Evolutionary conservation across 73 alveolate genomes (phyloP), one percentile per base, ranked within the genome.

Genomic region (Paramecium sexaurelia): DNA sequence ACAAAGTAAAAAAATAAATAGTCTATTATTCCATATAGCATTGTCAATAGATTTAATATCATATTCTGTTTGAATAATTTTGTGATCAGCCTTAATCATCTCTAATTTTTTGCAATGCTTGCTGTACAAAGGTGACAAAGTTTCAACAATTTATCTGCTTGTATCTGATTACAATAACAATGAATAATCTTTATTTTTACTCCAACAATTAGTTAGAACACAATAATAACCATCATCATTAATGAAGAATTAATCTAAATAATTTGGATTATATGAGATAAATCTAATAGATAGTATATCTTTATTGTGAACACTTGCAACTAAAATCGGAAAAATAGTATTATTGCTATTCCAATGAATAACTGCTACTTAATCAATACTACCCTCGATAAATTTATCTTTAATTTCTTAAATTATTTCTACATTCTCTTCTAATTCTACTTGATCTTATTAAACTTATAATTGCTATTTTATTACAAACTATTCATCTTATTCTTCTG

Each of bases 351-450:
- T 56, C 51, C 41, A 67, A 87, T 39, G 91, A 8, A 56, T 29
- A 6, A 27, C 6, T 3, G 75, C 7, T 6, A 86, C 66, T 36
- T 61, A 66, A 61, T 55, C 19, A 1, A 86, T 57, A n/a, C 7
- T 19, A 45, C 75, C 75, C n/a, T 86, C 32, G 5, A 19, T 55
- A 35, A 71, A 35, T 26, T 27, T 67, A 68, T 93, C 29, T 35
- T 26, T 86, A 47, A 39, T 29, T 24, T 83, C 55, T 1, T 75
- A 24, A 36, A 1, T 26, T 4, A 87, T 92, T 20, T 51, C 35
- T 73, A 91, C 96, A 20, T 47, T 87, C 47, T 93, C 92, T 19
- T 92, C 94, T 2, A 41, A 7, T 27, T 24, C 69, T 24, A 36
- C 15, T 43, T n/a, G 8, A 24, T 75, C 93, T 22, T 51, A 51